Evolutionary conservation across 2,329 filamentous ascomycete species (phyloP).

Genomic region (Fonsecaea pugnacius): DNA sequence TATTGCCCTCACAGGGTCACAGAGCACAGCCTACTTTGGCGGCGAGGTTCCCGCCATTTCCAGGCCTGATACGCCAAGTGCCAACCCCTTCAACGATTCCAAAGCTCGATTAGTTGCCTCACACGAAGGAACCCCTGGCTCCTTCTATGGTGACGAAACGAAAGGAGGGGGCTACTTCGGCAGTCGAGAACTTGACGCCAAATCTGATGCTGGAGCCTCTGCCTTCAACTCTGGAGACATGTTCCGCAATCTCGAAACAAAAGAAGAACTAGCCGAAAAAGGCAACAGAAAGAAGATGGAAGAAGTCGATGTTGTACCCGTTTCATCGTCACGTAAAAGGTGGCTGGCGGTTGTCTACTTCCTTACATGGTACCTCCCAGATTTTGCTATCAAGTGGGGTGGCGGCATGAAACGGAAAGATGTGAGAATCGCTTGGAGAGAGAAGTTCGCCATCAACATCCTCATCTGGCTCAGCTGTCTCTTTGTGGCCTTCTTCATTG

Average conservation of each 20-base stretch:
- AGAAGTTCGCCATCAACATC: constrained; percentile 97
- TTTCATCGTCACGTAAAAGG: constrained; percentile 80
- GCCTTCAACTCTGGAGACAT: constrained; percentile 91
- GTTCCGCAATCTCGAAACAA: constrained; percentile 95
- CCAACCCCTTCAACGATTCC: constrained; percentile 54
- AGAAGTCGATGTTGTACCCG: constrained; percentile 82
- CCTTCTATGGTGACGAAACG: constrained; percentile 74
- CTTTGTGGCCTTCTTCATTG: constrained; percentile 82
- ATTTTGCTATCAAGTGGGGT: constrained; percentile 74
- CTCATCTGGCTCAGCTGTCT: constrained; percentile 89
- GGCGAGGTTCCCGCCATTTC: constrained; percentile 66
- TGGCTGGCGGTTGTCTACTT: constrained; percentile 85
- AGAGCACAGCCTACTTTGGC: constrained; percentile 55
- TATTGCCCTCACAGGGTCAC: constrained; percentile 69
- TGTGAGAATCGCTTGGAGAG: constrained; percentile 88
- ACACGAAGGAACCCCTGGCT: constrained; percentile 57
- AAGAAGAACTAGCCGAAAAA: constrained; percentile 92
- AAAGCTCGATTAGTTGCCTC: constrained; percentile 60
- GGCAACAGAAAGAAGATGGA: constrained; percentile 87
- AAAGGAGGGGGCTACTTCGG: constrained; percentile 79
- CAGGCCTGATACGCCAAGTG: constrained; percentile 60
- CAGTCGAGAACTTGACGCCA: constrained; percentile 75
- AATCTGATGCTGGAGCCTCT: constrained; percentile 90
- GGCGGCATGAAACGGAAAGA: constrained; percentile 92
- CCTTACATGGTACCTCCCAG: constrained; percentile 85